Evolutionary conservation across 2,329 filamentous ascomycete genomes (phyloP), one percentile per base, ranked within the genome.

Genomic region (Paecilomyces dactylethromorphus): DNA sequence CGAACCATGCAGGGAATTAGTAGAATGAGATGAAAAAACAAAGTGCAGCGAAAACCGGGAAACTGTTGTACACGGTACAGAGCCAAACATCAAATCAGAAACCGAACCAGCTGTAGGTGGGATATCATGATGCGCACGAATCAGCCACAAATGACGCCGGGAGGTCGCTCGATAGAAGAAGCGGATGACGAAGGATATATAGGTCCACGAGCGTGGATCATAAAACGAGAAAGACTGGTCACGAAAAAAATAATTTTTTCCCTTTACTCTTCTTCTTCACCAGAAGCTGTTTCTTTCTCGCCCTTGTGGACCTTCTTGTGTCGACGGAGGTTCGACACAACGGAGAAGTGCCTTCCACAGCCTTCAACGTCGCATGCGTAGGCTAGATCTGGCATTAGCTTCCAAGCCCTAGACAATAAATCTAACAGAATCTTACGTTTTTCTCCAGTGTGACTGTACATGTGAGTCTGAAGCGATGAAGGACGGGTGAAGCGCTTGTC

Each of bases 361-460:
- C 92, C 92, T 71, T 96, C 91, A 58, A 96, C 90, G 68, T 97
- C 91, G 71, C 94, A 97, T 24, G 88, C 88, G 71, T 96, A 97
- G 65, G 94, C 92, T 97, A 70, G 58, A 54, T 67, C 39, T 29
- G 56, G 29, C 22, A 22, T 56, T 26, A 55, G 54, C 32, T 55
- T 35, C 12, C 39, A 31, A 31, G 21, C 15, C 22, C n/a, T 5
- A 24, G n/a, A 26, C 56, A 21, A 51, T 31, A 21, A 31, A 56
- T 13, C 15, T 54, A 33, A 45, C 1, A 6, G n/a, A 10, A 51
- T 87, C 92, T 83, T 85, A 96, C 92, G 93, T 80, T 97, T 97
- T 76, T 97, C 93, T 72, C 93, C 93, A 58, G 93, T 97, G 72
- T 97, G 93, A 76, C 92, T 96, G 78, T 97, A 97, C 90, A 97